phyloP scores from a whole-genome alignment of 371 early-diverging fungal species.

The Parasitella parasitica region DNA sequence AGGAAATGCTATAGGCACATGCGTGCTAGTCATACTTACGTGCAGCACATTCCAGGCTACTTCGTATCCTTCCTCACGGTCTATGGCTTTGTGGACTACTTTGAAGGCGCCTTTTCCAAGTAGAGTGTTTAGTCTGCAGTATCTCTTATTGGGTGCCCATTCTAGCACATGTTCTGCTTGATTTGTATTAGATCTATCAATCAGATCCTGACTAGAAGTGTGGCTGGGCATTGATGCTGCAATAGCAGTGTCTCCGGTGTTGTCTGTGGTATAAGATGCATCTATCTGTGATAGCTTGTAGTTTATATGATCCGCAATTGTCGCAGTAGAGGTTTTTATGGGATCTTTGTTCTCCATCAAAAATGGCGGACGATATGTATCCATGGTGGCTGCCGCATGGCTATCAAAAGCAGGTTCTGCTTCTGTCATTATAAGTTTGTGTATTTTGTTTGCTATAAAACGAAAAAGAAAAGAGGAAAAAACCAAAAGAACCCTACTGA shows the following conservation, averaged over 20 bases:
- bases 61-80: constrained; percentile 88
- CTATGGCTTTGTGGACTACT: constrained; percentile 88
- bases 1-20: no score
- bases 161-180: constrained; percentile 67
- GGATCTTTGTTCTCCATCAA: constrained; percentile 6
- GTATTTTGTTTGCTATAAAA: not conserved
- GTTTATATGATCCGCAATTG: constrained; percentile 24
- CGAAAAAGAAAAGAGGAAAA: not conserved
- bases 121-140: constrained; percentile 59
- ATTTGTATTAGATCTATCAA: constrained; percentile 39
- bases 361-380: constrained; percentile 9
- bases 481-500: no score
- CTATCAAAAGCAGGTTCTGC: constrained; percentile 17
- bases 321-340: not conserved
- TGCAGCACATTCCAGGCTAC: constrained; percentile 88
- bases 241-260: not conserved
- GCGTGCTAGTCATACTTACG: no score
- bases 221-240: constrained; percentile 3
- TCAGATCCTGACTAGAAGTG: constrained; percentile 23
- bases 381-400: constrained; percentile 5
- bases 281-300: constrained; percentile 16
- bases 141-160: constrained; percentile 66
- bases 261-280: constrained; percentile 1
- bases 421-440: constrained; percentile 20
- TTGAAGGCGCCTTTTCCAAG: constrained; percentile 85